A percentile compares a stretch with the other conserved stretches of the same genome.
Conservation (phyloP, 2,329 filamentous ascomycete species). For the Lasiodiplodia sp. region DNA sequence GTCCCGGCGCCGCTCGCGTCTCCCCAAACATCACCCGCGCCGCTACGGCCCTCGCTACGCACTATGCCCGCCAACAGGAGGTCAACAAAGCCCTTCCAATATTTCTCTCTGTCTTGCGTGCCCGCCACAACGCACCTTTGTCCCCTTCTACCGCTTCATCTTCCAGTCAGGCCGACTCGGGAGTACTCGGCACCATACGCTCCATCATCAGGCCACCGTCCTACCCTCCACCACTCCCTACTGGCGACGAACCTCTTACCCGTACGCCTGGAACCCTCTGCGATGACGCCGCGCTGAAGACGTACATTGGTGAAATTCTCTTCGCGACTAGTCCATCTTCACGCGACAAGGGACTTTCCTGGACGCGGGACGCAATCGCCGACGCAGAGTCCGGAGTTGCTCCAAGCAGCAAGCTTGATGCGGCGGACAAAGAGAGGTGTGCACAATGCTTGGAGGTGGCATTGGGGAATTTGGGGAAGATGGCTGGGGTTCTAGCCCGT, state of each 20-base stretch:
- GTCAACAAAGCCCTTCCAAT: constrained; percentile 77
- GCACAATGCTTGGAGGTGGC: constrained; percentile 79
- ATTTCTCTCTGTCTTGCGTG: constrained; percentile 82
- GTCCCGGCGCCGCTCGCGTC: constrained; percentile 43
- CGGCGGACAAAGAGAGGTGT: constrained; percentile 66
- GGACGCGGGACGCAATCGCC: constrained; percentile 89
- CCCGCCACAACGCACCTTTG: constrained; percentile 67
- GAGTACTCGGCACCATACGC: constrained; percentile 46
- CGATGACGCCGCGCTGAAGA: constrained; percentile 84
- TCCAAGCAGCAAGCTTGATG: constrained; percentile 39
- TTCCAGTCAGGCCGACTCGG: constrained; percentile 35
- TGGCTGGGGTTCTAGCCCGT: constrained; percentile 72
- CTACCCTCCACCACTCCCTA: constrained; percentile 74
- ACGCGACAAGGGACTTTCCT: constrained; percentile 75
- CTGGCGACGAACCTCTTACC: constrained; percentile 72
- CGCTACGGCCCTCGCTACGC: constrained; percentile 78
- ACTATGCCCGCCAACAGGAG: constrained; percentile 75
- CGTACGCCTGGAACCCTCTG: constrained; percentile 73
- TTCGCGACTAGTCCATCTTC: constrained; percentile 68
- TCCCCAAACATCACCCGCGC: constrained; percentile 76
- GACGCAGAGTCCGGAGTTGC: constrained; percentile 69
- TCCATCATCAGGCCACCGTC: constrained; percentile 59
- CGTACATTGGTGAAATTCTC: constrained; percentile 93
- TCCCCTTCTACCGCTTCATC: background rate
- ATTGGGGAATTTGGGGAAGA: constrained; percentile 81